Evolutionary conservation across 129 eudicot species (phyloP).

Genomic region (Ambrosia trifida): DNA sequence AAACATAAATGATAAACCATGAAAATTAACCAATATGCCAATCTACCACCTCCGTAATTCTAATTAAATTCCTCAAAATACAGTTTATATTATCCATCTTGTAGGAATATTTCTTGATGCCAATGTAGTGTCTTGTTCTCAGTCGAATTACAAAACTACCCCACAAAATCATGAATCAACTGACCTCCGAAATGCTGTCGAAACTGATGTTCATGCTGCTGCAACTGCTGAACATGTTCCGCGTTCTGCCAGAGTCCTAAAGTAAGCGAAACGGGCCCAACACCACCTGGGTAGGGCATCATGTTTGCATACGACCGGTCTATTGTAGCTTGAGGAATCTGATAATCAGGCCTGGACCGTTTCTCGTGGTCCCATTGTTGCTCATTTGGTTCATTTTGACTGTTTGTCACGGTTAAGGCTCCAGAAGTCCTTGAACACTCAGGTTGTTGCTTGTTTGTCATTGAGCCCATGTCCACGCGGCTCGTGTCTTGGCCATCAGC

Average conservation of each 20-base stretch:
- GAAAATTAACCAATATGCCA: slow-evolving; percentile 23
- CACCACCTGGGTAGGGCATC: slow-evolving; percentile 56
- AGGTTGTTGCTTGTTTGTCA: slow-evolving; percentile 38
- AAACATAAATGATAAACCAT: slow-evolving; percentile 10
- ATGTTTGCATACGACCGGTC: slow-evolving; percentile 53
- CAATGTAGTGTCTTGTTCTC: slow-evolving; percentile 2
- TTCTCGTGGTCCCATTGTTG: slow-evolving; percentile 57
- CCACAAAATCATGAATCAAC: slow-evolving; percentile 76
- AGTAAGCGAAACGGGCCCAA: slow-evolving; percentile 73
- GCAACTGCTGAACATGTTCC: slow-evolving; percentile 56
- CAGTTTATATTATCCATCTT: slow-evolving; percentile 19
- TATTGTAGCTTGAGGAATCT: slow-evolving; percentile 39
- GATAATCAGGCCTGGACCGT: slow-evolving; percentile 54
- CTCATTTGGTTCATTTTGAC: slow-evolving; percentile 27
- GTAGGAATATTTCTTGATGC: slow-evolving; percentile 18
- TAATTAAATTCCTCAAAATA: slow-evolving; percentile 22
- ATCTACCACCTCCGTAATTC: slow-evolving; percentile 28
- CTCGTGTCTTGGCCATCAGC: slow-evolving; percentile 32
- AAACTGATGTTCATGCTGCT: slow-evolving; percentile 50
- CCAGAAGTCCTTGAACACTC: slow-evolving; percentile 39
- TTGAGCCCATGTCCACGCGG: slow-evolving; percentile 21
- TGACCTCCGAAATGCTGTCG: slow-evolving; percentile 75
- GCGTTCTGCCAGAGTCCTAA: slow-evolving; percentile 78
- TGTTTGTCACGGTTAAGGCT: slow-evolving; percentile 15
- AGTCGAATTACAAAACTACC: slow-evolving; percentile 39